These are phyloP conservation scores for Nemania sp. DNA, from an alignment of 2,329 filamentous ascomycete species.

Conservation along the genomic window DNA sequence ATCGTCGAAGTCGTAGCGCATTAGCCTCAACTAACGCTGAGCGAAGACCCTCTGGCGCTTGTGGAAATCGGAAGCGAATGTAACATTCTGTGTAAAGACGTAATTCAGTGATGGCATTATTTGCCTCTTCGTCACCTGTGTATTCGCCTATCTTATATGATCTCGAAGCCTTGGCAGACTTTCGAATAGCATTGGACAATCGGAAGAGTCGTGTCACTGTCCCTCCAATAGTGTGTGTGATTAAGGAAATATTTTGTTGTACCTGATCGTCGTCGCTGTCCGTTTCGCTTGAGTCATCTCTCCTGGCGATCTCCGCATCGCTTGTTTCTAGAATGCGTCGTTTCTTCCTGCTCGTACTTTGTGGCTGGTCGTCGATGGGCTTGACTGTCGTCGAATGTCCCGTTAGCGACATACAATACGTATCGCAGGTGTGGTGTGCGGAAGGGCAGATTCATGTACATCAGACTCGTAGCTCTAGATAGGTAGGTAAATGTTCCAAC, in stretches of 20 bases:
- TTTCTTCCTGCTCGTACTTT: slow-evolving; percentile 12
- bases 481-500: too few species aligned
- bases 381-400: slow-evolving; percentile 5
- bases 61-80: slow-evolving; percentile 6
- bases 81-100: slow-evolving; percentile 16
- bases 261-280: slow-evolving; percentile 2
- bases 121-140: slow-evolving; percentile 9
- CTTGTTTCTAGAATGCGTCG: slow-evolving; percentile 1
- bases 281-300: slow-evolving; percentile 5
- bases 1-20: slow-evolving; percentile 18
- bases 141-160: neutral
- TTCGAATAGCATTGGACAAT: slow-evolving; percentile 11
- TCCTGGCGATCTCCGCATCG: neutral
- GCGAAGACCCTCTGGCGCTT: slow-evolving; percentile 9
- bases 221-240: slow-evolving; percentile 11
- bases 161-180: slow-evolving; percentile 9
- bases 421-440: neutral
- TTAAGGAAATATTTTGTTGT: slow-evolving; percentile 2
- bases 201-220: slow-evolving; percentile 10
- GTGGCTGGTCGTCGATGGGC: slow-evolving; percentile 1
- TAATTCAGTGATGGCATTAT: slow-evolving; percentile 11
- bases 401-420: neutral
- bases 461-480: too few species aligned
- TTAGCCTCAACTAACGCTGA: slow-evolving; percentile 12
- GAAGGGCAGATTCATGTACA: too few species aligned